Evolutionary conservation across 257 asterid species (phyloP).

Genomic region (Solanum dulcamara): DNA sequence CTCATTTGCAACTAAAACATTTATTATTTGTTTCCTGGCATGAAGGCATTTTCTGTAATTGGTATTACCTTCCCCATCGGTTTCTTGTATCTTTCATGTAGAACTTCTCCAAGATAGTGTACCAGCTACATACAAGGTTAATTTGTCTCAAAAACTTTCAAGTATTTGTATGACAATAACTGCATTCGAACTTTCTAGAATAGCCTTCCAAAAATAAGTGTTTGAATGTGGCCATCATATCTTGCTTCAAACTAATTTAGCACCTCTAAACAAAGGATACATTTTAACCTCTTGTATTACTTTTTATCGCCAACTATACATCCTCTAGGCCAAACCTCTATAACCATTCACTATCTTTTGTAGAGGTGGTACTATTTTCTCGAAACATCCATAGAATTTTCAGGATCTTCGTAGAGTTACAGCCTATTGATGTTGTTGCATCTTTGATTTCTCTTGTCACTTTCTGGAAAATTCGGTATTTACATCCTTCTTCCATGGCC

Average conservation of each 20-base stretch:
- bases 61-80: neutral
- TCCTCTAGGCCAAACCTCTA: neutral
- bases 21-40: neutral
- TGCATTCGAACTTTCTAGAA: neutral
- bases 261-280: neutral
- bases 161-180: neutral
- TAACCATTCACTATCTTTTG: neutral
- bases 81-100: neutral
- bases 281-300: neutral
- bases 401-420: neutral
- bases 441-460: neutral
- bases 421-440: neutral
- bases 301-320: neutral
- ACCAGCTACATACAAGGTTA: neutral
- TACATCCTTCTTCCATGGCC: neutral
- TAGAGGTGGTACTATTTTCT: neutral
- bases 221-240: neutral
- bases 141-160: neutral
- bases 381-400: neutral
- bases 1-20: neutral
- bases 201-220: neutral
- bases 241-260: neutral
- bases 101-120: neutral
- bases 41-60: neutral
- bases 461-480: neutral